Conservation (phyloP, 495 filamentous ascomycete genomes). For the Polyplosphaeria fusca region DNA sequence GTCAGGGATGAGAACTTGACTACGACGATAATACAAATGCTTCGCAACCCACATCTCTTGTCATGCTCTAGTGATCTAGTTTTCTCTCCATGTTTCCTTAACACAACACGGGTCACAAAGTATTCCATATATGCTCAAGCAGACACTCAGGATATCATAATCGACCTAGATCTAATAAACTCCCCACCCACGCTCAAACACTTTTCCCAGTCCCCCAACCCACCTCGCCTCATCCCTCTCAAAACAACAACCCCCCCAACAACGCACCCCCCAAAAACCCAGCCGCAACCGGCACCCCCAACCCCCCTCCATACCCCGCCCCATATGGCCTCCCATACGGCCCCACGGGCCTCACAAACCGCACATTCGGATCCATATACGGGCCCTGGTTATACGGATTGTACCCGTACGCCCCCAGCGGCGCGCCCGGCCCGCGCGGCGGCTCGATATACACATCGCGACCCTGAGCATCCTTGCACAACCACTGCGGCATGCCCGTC, state of each 20-base stretch:
- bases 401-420: constrained; percentile 38
- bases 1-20: too few relatives aligned
- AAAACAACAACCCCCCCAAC: constrained; percentile 42
- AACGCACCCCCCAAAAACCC: constrained; percentile 45
- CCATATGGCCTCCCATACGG: constrained; percentile 49
- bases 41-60: too few relatives aligned
- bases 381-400: constrained; percentile 44
- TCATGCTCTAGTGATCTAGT: too few relatives aligned
- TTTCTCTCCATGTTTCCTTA: too few relatives aligned
- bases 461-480: constrained; percentile 47
- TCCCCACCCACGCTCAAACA: too few relatives aligned
- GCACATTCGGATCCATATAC: constrained; percentile 45
- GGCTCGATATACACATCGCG: constrained; percentile 51
- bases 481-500: constrained; percentile 48
- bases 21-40: too few relatives aligned
- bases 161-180: too few relatives aligned
- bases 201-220: background rate
- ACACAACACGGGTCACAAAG: too few relatives aligned
- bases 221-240: background rate
- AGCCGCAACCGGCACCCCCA: constrained; percentile 42
- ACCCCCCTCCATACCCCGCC: constrained; percentile 45
- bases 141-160: too few relatives aligned
- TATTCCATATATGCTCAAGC: too few relatives aligned
- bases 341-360: constrained; percentile 44
- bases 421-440: constrained; percentile 30